phyloP scores from a whole-genome alignment of 257 asterid genomes.

The Nicotiana undulata region DNA sequence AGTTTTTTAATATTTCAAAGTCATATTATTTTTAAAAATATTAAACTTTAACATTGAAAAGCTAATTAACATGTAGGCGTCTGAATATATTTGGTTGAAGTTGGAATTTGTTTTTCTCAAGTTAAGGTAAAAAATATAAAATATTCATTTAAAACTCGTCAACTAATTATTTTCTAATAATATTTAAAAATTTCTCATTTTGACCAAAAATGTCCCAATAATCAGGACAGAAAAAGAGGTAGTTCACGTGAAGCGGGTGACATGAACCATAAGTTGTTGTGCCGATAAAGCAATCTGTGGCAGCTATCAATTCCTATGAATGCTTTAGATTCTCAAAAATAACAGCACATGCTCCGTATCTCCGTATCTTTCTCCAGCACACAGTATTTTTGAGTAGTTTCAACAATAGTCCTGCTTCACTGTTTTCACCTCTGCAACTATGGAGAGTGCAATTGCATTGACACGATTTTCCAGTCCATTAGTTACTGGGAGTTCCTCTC shows the following conservation, averaged over 20 bases:
- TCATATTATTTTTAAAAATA: too few relatives aligned
- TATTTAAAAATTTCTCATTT: too few relatives aligned
- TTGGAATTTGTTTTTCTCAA: too few relatives aligned
- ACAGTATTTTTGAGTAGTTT: background rate
- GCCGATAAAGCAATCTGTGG: constrained; percentile 1
- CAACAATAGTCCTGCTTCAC: background rate
- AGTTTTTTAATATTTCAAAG: background rate
- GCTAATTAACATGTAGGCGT: too few relatives aligned
- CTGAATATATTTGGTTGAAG: background rate
- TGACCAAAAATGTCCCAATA: too few relatives aligned
- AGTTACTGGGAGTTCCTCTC: background rate
- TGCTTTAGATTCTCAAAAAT: background rate
- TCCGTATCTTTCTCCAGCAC: background rate
- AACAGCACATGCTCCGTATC: background rate
- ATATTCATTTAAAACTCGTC: too few relatives aligned
- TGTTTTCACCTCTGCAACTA: background rate
- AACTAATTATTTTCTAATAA: too few relatives aligned
- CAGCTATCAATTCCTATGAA: background rate
- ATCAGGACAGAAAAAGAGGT: background rate
- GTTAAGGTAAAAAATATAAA: too few relatives aligned
- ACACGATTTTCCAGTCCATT: background rate
- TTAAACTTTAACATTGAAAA: too few relatives aligned
- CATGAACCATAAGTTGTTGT: background rate
- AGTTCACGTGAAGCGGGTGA: constrained; percentile 15
- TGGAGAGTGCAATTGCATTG: background rate